A percentile compares a stretch with the other conserved stretches of the same genome.
Conservation (phyloP, 169 alveolate species). For the Perkinsus marinus region DNA sequence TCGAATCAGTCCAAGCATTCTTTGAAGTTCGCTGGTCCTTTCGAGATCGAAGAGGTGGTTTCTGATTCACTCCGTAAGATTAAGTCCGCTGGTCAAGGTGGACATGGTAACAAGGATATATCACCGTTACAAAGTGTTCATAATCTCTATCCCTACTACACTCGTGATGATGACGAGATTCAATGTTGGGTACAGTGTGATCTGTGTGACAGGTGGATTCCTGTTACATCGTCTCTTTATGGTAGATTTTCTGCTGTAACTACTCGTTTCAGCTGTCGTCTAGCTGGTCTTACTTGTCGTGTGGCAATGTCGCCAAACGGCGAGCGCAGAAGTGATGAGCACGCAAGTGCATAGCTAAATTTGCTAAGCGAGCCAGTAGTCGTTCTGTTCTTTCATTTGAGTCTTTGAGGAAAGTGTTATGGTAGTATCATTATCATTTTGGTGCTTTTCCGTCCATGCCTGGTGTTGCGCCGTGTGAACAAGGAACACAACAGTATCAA, state of each 20-base stretch:
- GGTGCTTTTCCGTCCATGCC: too few species aligned
- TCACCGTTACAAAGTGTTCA: neutral
- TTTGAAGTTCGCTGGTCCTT: neutral
- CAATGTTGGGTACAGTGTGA: neutral
- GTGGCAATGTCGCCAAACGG: too few species aligned
- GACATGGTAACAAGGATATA: neutral
- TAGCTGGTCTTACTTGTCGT: neutral
- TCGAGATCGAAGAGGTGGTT: neutral
- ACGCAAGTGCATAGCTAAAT: too few species aligned
- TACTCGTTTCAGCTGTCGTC: neutral
- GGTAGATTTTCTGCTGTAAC: neutral
- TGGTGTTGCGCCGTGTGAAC: too few species aligned
- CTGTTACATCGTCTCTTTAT: neutral
- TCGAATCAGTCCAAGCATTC: neutral
- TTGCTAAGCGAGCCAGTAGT: too few species aligned
- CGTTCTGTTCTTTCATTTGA: too few species aligned
- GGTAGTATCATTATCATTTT: too few species aligned
- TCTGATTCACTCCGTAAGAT: neutral
- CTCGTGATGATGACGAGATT: neutral
- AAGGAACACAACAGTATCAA: too few species aligned
- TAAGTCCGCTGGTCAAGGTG: neutral
- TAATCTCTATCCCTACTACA: neutral
- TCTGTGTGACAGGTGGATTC: neutral
- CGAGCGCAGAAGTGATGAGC: too few species aligned
- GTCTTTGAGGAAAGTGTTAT: too few species aligned